phyloP scores from a whole-genome alignment of 192 early-diverging fungal genomes.

The Backusella mclennaniae region DNA sequence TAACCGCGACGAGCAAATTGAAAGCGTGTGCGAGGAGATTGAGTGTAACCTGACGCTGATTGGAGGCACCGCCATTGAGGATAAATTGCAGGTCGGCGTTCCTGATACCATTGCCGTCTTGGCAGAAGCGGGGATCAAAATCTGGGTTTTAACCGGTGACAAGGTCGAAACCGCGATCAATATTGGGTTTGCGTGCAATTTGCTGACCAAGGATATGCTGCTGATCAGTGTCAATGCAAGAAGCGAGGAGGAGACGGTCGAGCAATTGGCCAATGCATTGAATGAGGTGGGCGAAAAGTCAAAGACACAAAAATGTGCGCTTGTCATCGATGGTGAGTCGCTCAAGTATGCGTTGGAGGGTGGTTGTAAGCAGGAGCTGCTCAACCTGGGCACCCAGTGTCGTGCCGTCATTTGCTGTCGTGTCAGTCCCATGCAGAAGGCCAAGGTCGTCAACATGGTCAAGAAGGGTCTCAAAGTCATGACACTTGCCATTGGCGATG shows the following conservation, averaged over 20 bases:
- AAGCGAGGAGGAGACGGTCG: conserved; percentile 46
- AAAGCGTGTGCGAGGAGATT: conserved; percentile 54
- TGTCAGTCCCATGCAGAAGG: conserved; percentile 77
- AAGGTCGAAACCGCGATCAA: conserved; percentile 82
- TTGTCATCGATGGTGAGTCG: conserved; percentile 74
- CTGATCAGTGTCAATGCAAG: conserved; percentile 49
- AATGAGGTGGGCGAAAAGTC: conserved; percentile 8
- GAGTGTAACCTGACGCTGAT: conserved; percentile 59
- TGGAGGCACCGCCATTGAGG: conserved; percentile 80
- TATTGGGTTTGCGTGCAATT: conserved; percentile 73
- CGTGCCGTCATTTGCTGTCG: conserved; percentile 73
- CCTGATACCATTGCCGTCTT: conserved; percentile 68
- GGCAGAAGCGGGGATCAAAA: conserved; percentile 64
- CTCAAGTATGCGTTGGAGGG: conserved; percentile 56
- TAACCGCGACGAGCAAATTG: conserved; percentile 61
- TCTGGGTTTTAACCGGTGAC: conserved; percentile 84
- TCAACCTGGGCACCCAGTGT: conserved; percentile 58
- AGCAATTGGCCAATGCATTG: conserved; percentile 52
- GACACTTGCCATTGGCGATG: conserved; percentile 78
- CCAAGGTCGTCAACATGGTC: conserved; percentile 69
- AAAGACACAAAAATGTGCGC: conserved; percentile 33
- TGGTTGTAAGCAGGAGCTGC: conserved; percentile 35
- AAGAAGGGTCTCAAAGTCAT: conserved; percentile 61
- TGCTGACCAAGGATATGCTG: conserved; percentile 61
- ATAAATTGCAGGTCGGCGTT: conserved; percentile 76